These are phyloP conservation scores for Blumeria hordei DNA, from an alignment of 2,329 filamentous ascomycete genomes.

Conservation along the genomic window DNA sequence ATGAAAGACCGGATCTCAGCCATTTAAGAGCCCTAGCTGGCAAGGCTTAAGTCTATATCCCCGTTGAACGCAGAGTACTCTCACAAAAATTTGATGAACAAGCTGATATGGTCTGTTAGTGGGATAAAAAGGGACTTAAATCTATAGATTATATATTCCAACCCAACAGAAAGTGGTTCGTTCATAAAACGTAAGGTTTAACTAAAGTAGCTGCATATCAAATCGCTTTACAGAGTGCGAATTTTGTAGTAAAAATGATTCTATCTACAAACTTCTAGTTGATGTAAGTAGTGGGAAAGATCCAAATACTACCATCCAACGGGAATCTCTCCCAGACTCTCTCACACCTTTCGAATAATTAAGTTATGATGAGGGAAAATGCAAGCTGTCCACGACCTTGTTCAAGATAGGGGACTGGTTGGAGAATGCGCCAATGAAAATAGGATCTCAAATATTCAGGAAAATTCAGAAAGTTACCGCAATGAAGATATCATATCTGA, in stretches of 20 bases:
- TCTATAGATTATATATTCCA: neutral
- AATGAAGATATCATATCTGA: neutral
- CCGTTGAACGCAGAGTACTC: neutral
- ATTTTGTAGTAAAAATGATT: neutral
- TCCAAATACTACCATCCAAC: neutral
- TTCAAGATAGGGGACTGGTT: neutral
- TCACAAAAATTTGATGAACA: neutral
- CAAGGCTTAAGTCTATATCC: neutral
- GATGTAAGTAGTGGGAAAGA: neutral
- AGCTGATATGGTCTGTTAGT: neutral
- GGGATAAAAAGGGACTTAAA: neutral
- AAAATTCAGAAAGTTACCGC: neutral
- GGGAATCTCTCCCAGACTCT: neutral
- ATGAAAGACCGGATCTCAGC: conserved; percentile 1
- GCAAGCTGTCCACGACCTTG: neutral
- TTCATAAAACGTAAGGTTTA: no score
- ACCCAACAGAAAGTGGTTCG: no score
- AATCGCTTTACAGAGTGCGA: no score
- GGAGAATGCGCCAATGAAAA: neutral
- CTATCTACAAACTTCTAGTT: neutral
- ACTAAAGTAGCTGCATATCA: no score
- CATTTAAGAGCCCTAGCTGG: neutral
- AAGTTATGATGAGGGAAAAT: neutral
- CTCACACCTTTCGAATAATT: neutral
- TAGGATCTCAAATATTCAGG: neutral